Conservation (phyloP, 23 red algal species). For the Gracilaria gracilis region DNA sequence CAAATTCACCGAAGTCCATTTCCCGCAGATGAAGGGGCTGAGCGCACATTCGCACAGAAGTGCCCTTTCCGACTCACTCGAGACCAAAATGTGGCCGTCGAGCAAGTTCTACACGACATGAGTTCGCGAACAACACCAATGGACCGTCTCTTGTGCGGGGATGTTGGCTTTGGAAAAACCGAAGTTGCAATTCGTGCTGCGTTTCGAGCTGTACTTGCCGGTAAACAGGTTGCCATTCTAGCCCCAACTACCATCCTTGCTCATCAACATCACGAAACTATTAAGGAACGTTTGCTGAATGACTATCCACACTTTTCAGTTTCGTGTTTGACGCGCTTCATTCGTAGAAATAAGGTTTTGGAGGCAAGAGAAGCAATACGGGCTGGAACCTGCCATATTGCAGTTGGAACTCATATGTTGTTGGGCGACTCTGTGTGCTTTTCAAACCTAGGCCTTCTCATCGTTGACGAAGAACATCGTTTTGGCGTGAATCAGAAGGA, state of each 20-base stretch:
- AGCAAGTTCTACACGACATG: slow-evolving; percentile 79
- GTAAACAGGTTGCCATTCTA: slow-evolving; percentile 87
- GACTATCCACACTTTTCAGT: slow-evolving; percentile 17
- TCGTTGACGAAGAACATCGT: slow-evolving; percentile 98
- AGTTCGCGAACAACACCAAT: slow-evolving; percentile 79
- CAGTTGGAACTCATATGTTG: slow-evolving; percentile 94
- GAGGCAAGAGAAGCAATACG: slow-evolving; percentile 50
- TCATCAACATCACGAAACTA: slow-evolving; percentile 92
- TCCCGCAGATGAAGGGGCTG: slow-evolving; percentile 49
- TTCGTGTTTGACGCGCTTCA: slow-evolving; percentile 62
- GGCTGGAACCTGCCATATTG: slow-evolving; percentile 62
- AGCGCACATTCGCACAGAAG: slow-evolving; percentile 38
- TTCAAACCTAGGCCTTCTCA: slow-evolving; percentile 69
- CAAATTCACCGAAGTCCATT: slow-evolving; percentile 55
- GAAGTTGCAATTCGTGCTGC: slow-evolving; percentile 95
- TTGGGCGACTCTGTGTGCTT: slow-evolving; percentile 69
- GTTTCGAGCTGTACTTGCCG: slow-evolving; percentile 71
- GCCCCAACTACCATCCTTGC: slow-evolving; percentile 94
- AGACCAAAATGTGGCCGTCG: slow-evolving; percentile 77
- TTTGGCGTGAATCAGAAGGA: slow-evolving; percentile 99
- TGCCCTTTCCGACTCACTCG: slow-evolving; percentile 77
- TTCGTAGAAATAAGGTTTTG: slow-evolving; percentile 7
- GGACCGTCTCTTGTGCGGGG: slow-evolving; percentile 95
- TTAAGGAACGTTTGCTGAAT: slow-evolving; percentile 39
- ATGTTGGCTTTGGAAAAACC: slow-evolving; percentile 99